Conservation (phyloP, 148 eudicot genomes). For the Nepenthes mirabilis region DNA sequence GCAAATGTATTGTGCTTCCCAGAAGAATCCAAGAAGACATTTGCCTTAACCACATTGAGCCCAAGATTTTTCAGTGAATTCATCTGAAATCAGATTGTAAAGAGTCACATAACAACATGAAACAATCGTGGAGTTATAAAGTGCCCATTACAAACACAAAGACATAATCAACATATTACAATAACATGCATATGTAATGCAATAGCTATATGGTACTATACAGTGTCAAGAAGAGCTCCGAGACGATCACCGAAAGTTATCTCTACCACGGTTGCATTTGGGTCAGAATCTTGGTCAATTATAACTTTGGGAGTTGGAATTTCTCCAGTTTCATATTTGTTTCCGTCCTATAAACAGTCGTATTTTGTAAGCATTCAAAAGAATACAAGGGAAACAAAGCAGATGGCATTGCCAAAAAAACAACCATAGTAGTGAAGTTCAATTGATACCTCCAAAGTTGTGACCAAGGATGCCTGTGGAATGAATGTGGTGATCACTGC, state of each 20-base stretch:
- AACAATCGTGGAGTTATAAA: constrained; percentile 6
- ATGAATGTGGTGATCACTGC: constrained; percentile 13
- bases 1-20: constrained; percentile 96
- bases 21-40: constrained; percentile 89
- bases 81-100: constrained; percentile 58
- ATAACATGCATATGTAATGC: neutral
- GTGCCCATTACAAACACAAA: constrained; percentile 8
- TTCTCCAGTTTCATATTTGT: constrained; percentile 44
- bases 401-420: neutral
- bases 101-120: constrained; percentile 16
- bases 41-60: constrained; percentile 88
- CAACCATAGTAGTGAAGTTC: neutral
- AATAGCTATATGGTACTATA: constrained; percentile 17
- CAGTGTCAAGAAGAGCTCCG: constrained; percentile 93
- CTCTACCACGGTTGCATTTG: constrained; percentile 83
- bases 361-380: neutral
- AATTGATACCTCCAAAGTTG: constrained; percentile 64
- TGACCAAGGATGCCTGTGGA: constrained; percentile 48
- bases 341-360: constrained; percentile 38
- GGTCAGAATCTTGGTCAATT: constrained; percentile 83
- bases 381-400: neutral
- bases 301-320: constrained; percentile 81
- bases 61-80: constrained; percentile 85
- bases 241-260: constrained; percentile 86
- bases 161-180: neutral